Base-by-base conservation (phyloP, 768 basidiomycete species). In the Tricholomella constricta region DNA sequence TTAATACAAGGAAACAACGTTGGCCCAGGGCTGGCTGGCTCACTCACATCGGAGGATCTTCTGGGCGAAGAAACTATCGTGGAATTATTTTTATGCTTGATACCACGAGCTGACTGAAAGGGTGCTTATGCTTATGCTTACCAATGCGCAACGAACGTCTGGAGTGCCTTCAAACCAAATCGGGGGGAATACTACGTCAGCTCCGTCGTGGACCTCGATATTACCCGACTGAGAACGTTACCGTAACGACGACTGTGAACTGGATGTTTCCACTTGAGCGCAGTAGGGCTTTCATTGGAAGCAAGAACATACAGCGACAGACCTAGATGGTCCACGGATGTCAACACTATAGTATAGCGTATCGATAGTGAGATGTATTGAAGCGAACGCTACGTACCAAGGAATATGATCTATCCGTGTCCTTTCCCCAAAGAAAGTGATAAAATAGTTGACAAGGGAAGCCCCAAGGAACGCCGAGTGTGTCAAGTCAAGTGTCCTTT, bases 81-180 rank as follows among this genome's bases (percentile, higher is more conserved):
- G n/a, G n/a, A n/a, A n/a, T n/a, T n/a, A n/a, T n/a, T n/a, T n/a
- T n/a, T n/a, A n/a, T n/a, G n/a, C n/a, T n/a, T n/a, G n/a, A n/a
- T n/a, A n/a, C n/a, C n/a, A n/a, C n/a, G n/a, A n/a, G n/a, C n/a
- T n/a, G n/a, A n/a, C n/a, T n/a, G n/a, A n/a, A n/a, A n/a, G n/a
- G n/a, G n/a, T n/a, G n/a, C n/a, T n/a, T n/a, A n/a, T n/a, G n/a
- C n/a, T n/a, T 19, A 7, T 15, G 46, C 57, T 6, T 34, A 67
- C 64, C 65, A 58, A 20, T 68, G 66, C 2, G 55, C 64, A 49
- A 65, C 46, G 49, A 63, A 64, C 1, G 66, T 68, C 54, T 64
- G 63, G 25, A 65, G 58, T 9, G 64, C 65, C 65, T 67, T 41
- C 17, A 17, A 12, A 36, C 10, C 12, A n/a, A n/a, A n/a, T n/a